Conservation (phyloP, 768 basidiomycete species). For the Pulveroboletus sp. region DNA sequence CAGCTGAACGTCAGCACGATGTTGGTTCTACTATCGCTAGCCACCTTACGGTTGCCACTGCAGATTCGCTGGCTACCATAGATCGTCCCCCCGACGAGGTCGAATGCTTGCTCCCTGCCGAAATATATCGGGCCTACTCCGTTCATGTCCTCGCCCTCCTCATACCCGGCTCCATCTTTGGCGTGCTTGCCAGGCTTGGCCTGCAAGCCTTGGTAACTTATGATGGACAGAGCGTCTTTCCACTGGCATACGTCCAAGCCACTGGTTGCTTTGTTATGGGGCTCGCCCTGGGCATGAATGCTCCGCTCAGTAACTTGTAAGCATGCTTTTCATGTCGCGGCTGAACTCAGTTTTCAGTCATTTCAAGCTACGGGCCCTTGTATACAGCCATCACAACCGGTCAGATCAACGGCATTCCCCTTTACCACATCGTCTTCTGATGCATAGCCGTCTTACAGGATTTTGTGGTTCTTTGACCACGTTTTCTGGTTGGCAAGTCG, state of each 20-base stretch:
- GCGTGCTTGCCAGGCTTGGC: constrained; percentile 79
- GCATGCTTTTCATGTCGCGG: constrained; percentile 26
- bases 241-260: constrained; percentile 80
- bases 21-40: constrained; percentile 34
- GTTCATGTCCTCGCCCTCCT: constrained; percentile 64
- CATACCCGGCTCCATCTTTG: constrained; percentile 78
- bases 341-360: constrained; percentile 4
- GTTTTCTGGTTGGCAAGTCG: constrained; percentile 93
- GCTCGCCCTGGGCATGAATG: constrained; percentile 61
- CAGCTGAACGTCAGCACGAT: constrained; percentile 18
- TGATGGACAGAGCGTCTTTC: constrained; percentile 70
- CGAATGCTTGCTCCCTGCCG: constrained; percentile 31
- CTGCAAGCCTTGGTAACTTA: constrained; percentile 70
- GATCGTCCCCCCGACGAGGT: constrained; percentile 37
- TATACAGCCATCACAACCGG: constrained; percentile 89
- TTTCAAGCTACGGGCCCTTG: constrained; percentile 73
- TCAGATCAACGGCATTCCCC: constrained; percentile 23
- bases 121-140: constrained; percentile 50
- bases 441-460: constrained; percentile 38
- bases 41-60: constrained; percentile 30
- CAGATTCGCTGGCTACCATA: constrained; percentile 37
- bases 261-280: constrained; percentile 94
- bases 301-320: constrained; percentile 71
- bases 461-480: constrained; percentile 97
- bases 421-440: neutral